These are phyloP conservation scores for Dichotomopilus funicola DNA, from an alignment of 2,329 filamentous ascomycete species.

Conservation along the genomic window DNA sequence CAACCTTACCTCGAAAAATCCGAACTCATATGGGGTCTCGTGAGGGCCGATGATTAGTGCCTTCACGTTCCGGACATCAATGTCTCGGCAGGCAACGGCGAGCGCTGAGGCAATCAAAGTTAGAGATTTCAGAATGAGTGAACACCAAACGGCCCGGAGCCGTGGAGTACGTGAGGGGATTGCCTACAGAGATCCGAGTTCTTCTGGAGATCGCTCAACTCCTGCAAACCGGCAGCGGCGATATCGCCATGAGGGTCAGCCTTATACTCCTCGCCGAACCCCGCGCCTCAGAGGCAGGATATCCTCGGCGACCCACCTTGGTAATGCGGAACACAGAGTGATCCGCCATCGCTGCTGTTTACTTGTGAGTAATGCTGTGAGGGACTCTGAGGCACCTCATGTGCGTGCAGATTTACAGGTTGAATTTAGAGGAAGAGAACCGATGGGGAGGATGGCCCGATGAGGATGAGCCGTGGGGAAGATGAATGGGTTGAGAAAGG, in stretches of 20 bases:
- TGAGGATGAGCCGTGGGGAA: neutral
- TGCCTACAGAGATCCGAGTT: constrained; percentile 73
- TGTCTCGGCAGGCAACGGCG: constrained; percentile 79
- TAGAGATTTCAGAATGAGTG: constrained; percentile 1
- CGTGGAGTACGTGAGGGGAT: too few species aligned
- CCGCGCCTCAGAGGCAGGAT: constrained; percentile 15
- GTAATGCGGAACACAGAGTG: constrained; percentile 85
- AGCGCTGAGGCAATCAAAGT: constrained; percentile 50
- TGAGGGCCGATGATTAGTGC: constrained; percentile 88
- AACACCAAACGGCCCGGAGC: neutral
- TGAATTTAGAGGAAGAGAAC: neutral
- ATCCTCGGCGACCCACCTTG: constrained; percentile 49
- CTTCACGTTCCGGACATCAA: constrained; percentile 80
- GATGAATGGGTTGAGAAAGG: neutral
- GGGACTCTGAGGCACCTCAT: too few species aligned
- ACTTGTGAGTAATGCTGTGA: neutral
- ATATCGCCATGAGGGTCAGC: constrained; percentile 28
- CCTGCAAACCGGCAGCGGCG: constrained; percentile 42
- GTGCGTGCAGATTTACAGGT: too few species aligned
- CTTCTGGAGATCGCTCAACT: constrained; percentile 79
- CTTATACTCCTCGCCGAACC: constrained; percentile 22
- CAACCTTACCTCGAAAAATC: constrained; percentile 79
- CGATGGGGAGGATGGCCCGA: neutral
- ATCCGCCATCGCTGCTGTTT: constrained; percentile 57
- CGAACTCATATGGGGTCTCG: constrained; percentile 93